A percentile compares a stretch with the other conserved stretches of the same genome.
Evolutionary conservation across 2,329 filamentous ascomycete genomes (phyloP).

Genomic region (Dryadomyces quercus-mongolicae): DNA sequence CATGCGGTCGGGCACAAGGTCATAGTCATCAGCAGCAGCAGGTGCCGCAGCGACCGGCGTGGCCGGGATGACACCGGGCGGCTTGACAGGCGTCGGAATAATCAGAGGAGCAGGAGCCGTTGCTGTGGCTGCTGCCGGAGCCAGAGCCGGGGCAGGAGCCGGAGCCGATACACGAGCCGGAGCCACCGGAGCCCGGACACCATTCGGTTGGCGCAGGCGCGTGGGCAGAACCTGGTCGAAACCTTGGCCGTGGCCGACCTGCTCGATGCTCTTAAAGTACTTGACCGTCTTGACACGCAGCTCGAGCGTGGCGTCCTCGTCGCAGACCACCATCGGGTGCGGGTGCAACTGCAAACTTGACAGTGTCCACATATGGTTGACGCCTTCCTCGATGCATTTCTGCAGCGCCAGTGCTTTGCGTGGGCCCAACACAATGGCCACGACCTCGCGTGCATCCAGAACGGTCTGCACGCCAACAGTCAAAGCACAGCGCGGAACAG

Average conservation of each 20-base stretch:
- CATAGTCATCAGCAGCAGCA: slow-evolving; percentile 28
- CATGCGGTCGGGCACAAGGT: slow-evolving; percentile 52
- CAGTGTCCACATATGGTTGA: slow-evolving; percentile 74
- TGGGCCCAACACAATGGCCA: slow-evolving; percentile 61
- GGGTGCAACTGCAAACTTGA: slow-evolving; percentile 62
- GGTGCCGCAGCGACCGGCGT: slow-evolving; percentile 20
- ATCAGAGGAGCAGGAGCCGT: slow-evolving; percentile 7
- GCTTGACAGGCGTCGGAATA: slow-evolving; percentile 7
- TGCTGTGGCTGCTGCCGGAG: slow-evolving; percentile 5
- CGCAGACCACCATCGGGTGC: slow-evolving; percentile 61
- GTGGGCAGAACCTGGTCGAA: slow-evolving; percentile 36
- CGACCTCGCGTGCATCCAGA: slow-evolving; percentile 60
- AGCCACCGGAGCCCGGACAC: not conserved
- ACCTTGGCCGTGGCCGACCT: slow-evolving; percentile 33
- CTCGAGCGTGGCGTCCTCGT: slow-evolving; percentile 58
- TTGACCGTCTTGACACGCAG: slow-evolving; percentile 54
- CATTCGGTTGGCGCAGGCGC: slow-evolving; percentile 32
- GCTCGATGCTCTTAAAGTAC: slow-evolving; percentile 51
- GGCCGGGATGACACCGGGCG: slow-evolving; percentile 19
- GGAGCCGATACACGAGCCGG: slow-evolving; percentile 20
- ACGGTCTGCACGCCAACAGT: slow-evolving; percentile 45
- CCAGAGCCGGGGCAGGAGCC: slow-evolving; percentile 25
- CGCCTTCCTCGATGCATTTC: slow-evolving; percentile 59
- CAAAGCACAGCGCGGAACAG: slow-evolving; percentile 59
- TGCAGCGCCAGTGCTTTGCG: slow-evolving; percentile 63